A percentile compares a stretch with the other conserved stretches of the same genome.
Evolutionary conservation across 129 eudicot genomes (phyloP).

Genomic region (Sambucus nigra): DNA sequence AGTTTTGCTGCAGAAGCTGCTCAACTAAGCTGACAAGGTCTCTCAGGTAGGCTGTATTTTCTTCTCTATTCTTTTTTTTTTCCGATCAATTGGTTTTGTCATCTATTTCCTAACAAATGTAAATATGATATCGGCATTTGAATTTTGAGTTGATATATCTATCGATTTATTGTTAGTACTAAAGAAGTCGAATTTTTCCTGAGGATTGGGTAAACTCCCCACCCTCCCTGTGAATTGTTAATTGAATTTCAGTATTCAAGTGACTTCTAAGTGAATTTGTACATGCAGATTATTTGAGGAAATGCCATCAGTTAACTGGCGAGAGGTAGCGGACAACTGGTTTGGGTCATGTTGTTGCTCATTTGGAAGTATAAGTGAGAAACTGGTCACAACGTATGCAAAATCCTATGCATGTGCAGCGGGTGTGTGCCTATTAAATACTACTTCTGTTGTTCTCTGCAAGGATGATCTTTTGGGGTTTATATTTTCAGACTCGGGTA

Average conservation of each 20-base stretch:
- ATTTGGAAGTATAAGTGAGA: slow-evolving; percentile 76
- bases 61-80: not conserved
- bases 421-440: slow-evolving; percentile 53
- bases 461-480: slow-evolving; percentile 55
- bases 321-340: slow-evolving; percentile 96
- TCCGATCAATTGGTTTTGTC: not conserved
- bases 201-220: too few relatives aligned
- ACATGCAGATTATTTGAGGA: slow-evolving; percentile 56
- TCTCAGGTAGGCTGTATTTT: slow-evolving; percentile 38
- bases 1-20: slow-evolving; percentile 77
- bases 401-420: slow-evolving; percentile 45
- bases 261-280: not conserved
- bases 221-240: too few relatives aligned
- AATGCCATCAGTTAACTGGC: slow-evolving; percentile 92
- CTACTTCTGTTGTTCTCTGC: slow-evolving; percentile 55
- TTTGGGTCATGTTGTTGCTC: slow-evolving; percentile 96
- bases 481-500: slow-evolving; percentile 17
- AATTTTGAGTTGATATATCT: not conserved
- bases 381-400: slow-evolving; percentile 56
- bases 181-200: too few relatives aligned
- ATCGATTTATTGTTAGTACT: too few relatives aligned
- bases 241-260: not conserved
- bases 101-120: not conserved
- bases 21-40: slow-evolving; percentile 49
- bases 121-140: not conserved